These are phyloP conservation scores for Gaultheria prostrata DNA, from an alignment of 148 eudicot genomes.

Conservation along the genomic window DNA sequence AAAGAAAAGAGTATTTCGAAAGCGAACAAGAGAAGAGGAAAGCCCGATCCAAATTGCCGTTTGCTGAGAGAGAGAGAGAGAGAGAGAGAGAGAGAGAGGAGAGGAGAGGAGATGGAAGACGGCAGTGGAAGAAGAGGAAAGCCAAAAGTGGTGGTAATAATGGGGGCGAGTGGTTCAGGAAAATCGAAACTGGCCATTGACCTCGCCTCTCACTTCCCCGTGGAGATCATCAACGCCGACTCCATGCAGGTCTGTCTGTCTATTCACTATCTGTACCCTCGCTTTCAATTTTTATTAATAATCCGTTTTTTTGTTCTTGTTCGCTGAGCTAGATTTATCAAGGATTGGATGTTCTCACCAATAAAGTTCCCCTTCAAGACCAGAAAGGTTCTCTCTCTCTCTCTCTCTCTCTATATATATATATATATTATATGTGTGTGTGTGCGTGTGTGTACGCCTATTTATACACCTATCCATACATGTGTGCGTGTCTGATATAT, in stretches of 20 bases:
- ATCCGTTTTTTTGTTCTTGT: background rate
- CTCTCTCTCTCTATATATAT: background rate
- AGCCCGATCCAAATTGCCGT: too few relatives aligned
- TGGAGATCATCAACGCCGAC: constrained; percentile 86
- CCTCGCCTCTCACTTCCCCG: constrained; percentile 69
- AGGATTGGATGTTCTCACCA: constrained; percentile 88
- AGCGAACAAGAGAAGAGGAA: too few relatives aligned
- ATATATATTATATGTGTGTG: background rate
- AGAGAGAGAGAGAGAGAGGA: constrained; percentile 1
- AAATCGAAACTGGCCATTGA: constrained; percentile 77
- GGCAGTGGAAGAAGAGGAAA: constrained; percentile 25
- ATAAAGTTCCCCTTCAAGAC: constrained; percentile 71
- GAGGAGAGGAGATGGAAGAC: constrained; percentile 31
- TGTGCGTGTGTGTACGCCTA: background rate
- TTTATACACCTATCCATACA: too few relatives aligned
- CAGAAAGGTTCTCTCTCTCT: constrained; percentile 54
- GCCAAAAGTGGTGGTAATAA: constrained; percentile 65
- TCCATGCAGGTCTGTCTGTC: constrained; percentile 64
- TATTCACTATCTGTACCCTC: too few relatives aligned
- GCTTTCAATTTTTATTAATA: background rate
- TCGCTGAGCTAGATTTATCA: constrained; percentile 41
- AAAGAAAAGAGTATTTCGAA: too few relatives aligned
- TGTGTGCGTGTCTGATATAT: background rate
- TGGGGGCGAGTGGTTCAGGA: constrained; percentile 94
- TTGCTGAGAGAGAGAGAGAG: background rate